These are phyloP conservation scores for Hirschfeldia incana DNA, from an alignment of 345 rosid species.

Conservation along the genomic window DNA sequence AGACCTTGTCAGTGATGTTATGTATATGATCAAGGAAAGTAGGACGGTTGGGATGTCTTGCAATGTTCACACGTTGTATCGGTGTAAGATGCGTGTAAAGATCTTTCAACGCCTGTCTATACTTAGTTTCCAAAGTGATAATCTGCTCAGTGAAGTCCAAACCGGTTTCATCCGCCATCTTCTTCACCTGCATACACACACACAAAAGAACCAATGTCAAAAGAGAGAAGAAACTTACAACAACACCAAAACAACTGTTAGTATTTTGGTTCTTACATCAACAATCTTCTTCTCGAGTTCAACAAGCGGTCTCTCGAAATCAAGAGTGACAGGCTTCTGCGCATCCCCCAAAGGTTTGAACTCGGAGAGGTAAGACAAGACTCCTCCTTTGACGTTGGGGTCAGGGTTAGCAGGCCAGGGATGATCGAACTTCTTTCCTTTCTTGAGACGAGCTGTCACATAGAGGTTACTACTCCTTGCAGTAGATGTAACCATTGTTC, in stretches of 20 bases:
- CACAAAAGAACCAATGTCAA: constrained; percentile 17
- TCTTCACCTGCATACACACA: constrained; percentile 66
- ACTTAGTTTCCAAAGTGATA: constrained; percentile 67
- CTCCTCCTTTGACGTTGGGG: constrained; percentile 88
- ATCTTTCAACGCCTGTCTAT: constrained; percentile 83
- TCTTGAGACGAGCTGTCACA: constrained; percentile 64
- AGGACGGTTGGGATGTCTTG: constrained; percentile 96
- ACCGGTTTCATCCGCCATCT: constrained; percentile 92
- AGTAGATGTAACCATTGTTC: constrained; percentile 36
- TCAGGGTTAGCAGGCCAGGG: constrained; percentile 96
- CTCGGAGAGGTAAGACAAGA: constrained; percentile 70
- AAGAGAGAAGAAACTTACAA: constrained; percentile 8
- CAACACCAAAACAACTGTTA: not conserved
- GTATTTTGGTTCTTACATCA: constrained; percentile 49
- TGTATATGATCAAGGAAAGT: constrained; percentile 94
- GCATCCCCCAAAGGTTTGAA: constrained; percentile 77
- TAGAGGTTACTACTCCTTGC: constrained; percentile 35
- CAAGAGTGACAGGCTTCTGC: constrained; percentile 81
- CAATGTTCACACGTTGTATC: constrained; percentile 90
- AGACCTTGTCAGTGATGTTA: constrained; percentile 90
- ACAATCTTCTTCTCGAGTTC: constrained; percentile 78
- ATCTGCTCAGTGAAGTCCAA: constrained; percentile 92
- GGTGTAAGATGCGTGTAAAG: constrained; percentile 80
- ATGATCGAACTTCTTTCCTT: constrained; percentile 82
- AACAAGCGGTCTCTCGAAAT: constrained; percentile 87